phyloP scores from a whole-genome alignment of 2,329 filamentous ascomycete genomes.

The Colletotrichum paranaense region DNA sequence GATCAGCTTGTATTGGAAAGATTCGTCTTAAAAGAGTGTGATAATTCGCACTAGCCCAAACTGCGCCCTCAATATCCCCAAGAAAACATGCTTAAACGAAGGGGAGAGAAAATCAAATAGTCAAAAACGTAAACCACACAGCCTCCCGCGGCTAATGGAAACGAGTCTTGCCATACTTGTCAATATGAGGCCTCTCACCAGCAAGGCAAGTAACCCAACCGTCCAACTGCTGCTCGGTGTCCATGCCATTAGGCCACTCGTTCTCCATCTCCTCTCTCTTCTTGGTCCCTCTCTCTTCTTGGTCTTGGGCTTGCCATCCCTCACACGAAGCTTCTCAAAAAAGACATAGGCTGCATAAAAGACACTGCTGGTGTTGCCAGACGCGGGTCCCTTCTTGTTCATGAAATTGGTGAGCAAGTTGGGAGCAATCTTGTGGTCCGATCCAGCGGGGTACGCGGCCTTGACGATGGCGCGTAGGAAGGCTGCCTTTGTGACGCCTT shows the following conservation, averaged over 20 bases:
- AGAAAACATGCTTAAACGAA: too few relatives aligned
- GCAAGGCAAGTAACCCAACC: not conserved
- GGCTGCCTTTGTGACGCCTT: conserved; percentile 60
- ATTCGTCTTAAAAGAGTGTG: not conserved
- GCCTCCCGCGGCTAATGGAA: not conserved
- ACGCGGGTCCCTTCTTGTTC: conserved; percentile 56
- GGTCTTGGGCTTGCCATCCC: conserved; percentile 62
- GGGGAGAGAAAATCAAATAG: not conserved
- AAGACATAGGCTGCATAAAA: conserved; percentile 68
- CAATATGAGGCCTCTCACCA: conserved; percentile 27
- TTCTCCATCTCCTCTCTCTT: conserved; percentile 64
- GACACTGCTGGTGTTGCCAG: conserved; percentile 59
- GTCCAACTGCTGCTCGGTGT: conserved; percentile 18
- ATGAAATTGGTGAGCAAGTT: conserved; percentile 62
- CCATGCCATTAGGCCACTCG: conserved; percentile 41
- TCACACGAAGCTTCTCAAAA: conserved; percentile 68
- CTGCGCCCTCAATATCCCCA: not conserved
- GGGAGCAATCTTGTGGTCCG: conserved; percentile 51
- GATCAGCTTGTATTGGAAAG: too few relatives aligned
- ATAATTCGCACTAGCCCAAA: not conserved
- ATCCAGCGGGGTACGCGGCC: conserved; percentile 44
- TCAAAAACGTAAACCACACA: too few relatives aligned
- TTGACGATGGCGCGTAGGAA: conserved; percentile 62
- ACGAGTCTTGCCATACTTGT: conserved; percentile 38
- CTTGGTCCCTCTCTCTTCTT: conserved; percentile 58